These are phyloP conservation scores for Diaporthe velutina DNA, from an alignment of 2,329 filamentous ascomycete species.

Conservation along the genomic window DNA sequence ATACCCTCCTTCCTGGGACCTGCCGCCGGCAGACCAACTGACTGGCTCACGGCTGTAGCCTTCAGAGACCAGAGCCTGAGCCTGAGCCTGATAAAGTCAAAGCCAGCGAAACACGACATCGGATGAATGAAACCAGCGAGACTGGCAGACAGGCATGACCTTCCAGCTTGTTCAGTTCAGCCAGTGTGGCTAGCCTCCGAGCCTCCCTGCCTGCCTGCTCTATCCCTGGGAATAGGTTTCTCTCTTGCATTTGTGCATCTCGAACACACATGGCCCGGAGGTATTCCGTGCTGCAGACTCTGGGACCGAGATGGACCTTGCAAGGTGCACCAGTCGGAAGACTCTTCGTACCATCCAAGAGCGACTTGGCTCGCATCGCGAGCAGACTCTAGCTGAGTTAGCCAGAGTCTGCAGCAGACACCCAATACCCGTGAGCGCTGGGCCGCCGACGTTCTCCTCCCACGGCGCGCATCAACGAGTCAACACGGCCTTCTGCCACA, in stretches of 20 bases:
- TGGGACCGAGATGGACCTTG: slow-evolving; percentile 26
- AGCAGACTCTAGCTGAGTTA: too few species aligned
- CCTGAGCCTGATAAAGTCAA: slow-evolving; percentile 9
- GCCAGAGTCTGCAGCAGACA: slow-evolving; percentile 5
- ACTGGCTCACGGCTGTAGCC: neutral
- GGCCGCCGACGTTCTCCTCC: neutral
- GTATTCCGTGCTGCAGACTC: slow-evolving; percentile 2
- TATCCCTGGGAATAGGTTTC: neutral
- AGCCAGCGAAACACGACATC: slow-evolving; percentile 19
- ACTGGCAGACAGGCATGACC: slow-evolving; percentile 8
- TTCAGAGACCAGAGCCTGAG: neutral
- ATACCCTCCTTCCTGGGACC: slow-evolving; percentile 31
- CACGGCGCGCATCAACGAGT: slow-evolving; percentile 11
- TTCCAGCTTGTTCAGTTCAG: neutral
- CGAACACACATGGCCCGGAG: neutral
- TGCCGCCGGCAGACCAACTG: neutral
- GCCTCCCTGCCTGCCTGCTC: neutral
- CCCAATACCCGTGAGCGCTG: slow-evolving; percentile 16
- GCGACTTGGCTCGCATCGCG: slow-evolving; percentile 21
- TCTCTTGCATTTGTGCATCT: neutral
- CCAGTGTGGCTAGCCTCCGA: too few species aligned
- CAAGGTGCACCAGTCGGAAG: slow-evolving; percentile 23
- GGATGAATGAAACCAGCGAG: slow-evolving; percentile 9
- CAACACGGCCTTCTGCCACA: slow-evolving; percentile 13
- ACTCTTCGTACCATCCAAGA: slow-evolving; percentile 23